Evolutionary conservation across 352 stramenopile genomes (phyloP).

Genomic region (Thalassiosira livingstoniorum): DNA sequence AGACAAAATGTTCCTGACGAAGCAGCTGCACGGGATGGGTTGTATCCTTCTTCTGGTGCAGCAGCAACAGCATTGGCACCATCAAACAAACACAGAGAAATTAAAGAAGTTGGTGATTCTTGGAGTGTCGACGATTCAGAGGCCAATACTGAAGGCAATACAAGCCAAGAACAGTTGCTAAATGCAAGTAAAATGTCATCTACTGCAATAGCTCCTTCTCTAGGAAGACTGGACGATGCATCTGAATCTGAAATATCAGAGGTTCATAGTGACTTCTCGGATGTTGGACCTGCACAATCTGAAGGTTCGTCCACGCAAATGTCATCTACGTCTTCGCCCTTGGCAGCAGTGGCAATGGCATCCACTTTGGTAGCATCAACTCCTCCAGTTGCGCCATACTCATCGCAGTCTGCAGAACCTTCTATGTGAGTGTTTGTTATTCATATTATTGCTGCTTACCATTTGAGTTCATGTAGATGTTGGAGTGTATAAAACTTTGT

Average conservation of each 20-base stretch:
- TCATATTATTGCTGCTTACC: no score
- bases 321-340: slow-evolving; percentile 17
- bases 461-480: no score
- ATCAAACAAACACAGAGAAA: not conserved
- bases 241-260: slow-evolving; percentile 41
- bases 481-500: no score
- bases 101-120: slow-evolving; percentile 19
- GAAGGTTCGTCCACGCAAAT: not conserved
- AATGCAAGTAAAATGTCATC: slow-evolving; percentile 20
- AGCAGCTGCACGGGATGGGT: slow-evolving; percentile 17
- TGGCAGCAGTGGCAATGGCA: slow-evolving; percentile 42
- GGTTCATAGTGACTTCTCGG: slow-evolving; percentile 15
- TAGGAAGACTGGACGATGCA: slow-evolving; percentile 23
- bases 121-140: slow-evolving; percentile 38
- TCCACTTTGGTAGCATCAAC: slow-evolving; percentile 47
- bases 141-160: slow-evolving; percentile 20
- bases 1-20: slow-evolving; percentile 16
- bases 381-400: not conserved
- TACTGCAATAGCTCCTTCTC: not conserved
- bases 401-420: not conserved
- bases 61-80: no score
- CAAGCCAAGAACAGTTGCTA: slow-evolving; percentile 45
- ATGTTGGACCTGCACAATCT: not conserved
- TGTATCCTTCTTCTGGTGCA: slow-evolving; percentile 14
- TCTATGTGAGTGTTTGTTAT: not conserved